Percentiles rank a stretch among this genome's conserved stretches.
Evolutionary conservation across 345 rosid genomes (phyloP).

Genomic region (Arabis alpina): DNA sequence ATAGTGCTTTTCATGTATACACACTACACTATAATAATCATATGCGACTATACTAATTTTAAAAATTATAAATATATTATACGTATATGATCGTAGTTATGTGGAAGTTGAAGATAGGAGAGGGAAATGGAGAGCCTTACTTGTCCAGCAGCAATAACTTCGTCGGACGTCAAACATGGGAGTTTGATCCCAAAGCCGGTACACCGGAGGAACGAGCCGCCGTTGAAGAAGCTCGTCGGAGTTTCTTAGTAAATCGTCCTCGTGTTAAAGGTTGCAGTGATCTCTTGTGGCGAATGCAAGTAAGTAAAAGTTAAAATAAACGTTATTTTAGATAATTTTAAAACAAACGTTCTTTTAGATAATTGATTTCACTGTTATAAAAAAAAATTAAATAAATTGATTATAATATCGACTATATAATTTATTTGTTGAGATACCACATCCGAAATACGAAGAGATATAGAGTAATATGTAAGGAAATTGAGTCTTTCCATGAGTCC

Average conservation of each 20-base stretch:
- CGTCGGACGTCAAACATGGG: constrained; percentile 54
- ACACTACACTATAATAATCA: not conserved
- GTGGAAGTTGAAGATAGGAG: constrained; percentile 60
- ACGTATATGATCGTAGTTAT: constrained; percentile 20
- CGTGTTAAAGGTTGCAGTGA: constrained; percentile 49
- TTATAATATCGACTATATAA: too few species aligned
- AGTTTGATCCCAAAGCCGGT: constrained; percentile 52
- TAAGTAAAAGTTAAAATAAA: too few species aligned
- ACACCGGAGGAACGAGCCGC: constrained; percentile 50
- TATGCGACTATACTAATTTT: not conserved
- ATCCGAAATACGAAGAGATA: too few species aligned
- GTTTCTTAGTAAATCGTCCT: constrained; percentile 38
- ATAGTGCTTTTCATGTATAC: not conserved
- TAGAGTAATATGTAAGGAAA: too few species aligned
- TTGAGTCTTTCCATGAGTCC: too few species aligned
- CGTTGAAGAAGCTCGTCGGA: constrained; percentile 55
- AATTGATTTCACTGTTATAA: too few species aligned
- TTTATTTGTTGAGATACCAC: too few species aligned
- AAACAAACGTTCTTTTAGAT: too few species aligned
- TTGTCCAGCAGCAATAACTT: constrained; percentile 51
- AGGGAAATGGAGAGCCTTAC: constrained; percentile 48
- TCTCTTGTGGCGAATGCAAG: constrained; percentile 58
- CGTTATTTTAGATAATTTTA: too few species aligned
- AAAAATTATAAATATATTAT: not conserved
- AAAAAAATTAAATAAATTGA: too few species aligned